Conservation (phyloP, 495 filamentous ascomycete species). For the Trichocladium antarcticum region DNA sequence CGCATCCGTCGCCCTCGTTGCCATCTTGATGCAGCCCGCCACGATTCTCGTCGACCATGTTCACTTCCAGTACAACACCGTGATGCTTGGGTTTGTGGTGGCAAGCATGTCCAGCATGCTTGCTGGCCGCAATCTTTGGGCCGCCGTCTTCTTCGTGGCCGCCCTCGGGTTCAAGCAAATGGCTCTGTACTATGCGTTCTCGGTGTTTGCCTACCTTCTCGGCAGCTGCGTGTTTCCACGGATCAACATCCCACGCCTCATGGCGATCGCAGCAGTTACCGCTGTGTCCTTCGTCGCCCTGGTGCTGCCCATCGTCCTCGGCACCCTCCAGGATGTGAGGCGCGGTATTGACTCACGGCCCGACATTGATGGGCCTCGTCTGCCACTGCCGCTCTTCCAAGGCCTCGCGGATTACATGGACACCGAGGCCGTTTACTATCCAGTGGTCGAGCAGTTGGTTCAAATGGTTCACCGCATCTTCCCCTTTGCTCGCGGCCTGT, state of each 20-base stretch:
- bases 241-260: constrained; percentile 54
- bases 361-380: constrained; percentile 38
- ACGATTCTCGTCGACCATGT: constrained; percentile 91
- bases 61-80: constrained; percentile 98
- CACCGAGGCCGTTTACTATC: constrained; percentile 55
- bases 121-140: constrained; percentile 75
- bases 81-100: constrained; percentile 85
- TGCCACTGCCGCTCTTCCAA: constrained; percentile 47
- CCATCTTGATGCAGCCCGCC: constrained; percentile 83
- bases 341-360: constrained; percentile 41
- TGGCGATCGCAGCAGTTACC: constrained; percentile 65
- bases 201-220: constrained; percentile 82
- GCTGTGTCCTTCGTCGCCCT: constrained; percentile 61
- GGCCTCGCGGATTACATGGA: constrained; percentile 49
- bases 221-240: constrained; percentile 71
- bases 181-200: constrained; percentile 92
- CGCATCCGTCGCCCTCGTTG: constrained; percentile 70
- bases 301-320: constrained; percentile 59
- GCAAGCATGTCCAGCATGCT: constrained; percentile 81
- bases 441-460: constrained; percentile 58
- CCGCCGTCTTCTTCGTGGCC: constrained; percentile 85
- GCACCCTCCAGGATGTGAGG: constrained; percentile 48
- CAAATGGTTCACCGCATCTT: constrained; percentile 86
- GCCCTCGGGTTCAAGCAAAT: constrained; percentile 96
- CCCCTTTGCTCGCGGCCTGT: constrained; percentile 84